Conservation (phyloP, 2,329 filamentous ascomycete species). For the Camillea tinctor region DNA sequence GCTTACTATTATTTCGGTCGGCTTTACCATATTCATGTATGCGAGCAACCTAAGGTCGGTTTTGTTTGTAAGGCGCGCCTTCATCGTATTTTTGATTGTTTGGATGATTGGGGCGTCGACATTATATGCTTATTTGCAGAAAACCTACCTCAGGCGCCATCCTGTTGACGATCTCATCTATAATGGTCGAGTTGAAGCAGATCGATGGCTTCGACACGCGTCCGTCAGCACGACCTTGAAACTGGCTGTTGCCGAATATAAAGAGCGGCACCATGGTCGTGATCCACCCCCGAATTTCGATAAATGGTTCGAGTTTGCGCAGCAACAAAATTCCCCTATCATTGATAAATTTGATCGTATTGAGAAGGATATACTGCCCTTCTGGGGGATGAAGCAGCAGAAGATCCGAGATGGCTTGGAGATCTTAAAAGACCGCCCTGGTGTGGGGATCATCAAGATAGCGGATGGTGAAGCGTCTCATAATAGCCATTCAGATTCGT, state of each 20-base stretch:
- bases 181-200: slow-evolving; percentile 44
- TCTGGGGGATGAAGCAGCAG: slow-evolving; percentile 70
- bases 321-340: slow-evolving; percentile 63
- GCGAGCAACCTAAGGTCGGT: slow-evolving; percentile 43
- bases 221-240: slow-evolving; percentile 46
- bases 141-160: slow-evolving; percentile 36
- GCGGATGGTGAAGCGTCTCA: slow-evolving; percentile 58
- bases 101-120: slow-evolving; percentile 37
- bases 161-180: slow-evolving; percentile 51
- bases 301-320: slow-evolving; percentile 79
- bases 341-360: slow-evolving; percentile 83
- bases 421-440: slow-evolving; percentile 39
- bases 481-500: slow-evolving; percentile 34
- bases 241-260: slow-evolving; percentile 49
- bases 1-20: slow-evolving; percentile 39
- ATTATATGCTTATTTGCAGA: slow-evolving; percentile 37
- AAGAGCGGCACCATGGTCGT: slow-evolving; percentile 57
- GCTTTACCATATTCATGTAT: slow-evolving; percentile 45
- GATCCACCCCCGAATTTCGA: slow-evolving; percentile 79
- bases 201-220: slow-evolving; percentile 50
- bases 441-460: slow-evolving; percentile 55
- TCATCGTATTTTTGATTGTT: slow-evolving; percentile 40
- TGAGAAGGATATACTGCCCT: slow-evolving; percentile 70
- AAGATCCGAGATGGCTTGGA: slow-evolving; percentile 62
- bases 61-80: slow-evolving; percentile 41